Evolutionary conservation across 495 filamentous ascomycete genomes (phyloP), one percentile per base, ranked within the genome.

Genomic region (Evansstolkia leycettana): DNA sequence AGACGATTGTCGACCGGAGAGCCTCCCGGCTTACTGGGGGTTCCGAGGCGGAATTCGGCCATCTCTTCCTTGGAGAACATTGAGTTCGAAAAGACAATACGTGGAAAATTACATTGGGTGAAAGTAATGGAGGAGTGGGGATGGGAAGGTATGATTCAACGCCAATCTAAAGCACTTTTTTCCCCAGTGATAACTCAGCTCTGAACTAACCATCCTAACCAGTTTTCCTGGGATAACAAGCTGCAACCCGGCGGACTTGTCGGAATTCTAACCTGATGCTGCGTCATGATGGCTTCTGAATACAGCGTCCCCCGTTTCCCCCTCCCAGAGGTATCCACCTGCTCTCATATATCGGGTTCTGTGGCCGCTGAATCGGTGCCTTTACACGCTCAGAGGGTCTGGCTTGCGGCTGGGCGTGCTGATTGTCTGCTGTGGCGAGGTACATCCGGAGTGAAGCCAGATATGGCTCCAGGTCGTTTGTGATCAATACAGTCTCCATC

Each of bases 101-200:
- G 73, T 35, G 80, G 82, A 9, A 58, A 62, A 24, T 58, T 80
- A 42, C 82, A 87, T 53, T 87, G 82, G 82, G 66, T 80, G 9
- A 76, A 78, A 37, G 78, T 87, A 30, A 87, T 87, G 82, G 72
- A 73, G 40, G 80, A 84, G 39, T 82, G 75, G 75, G 62, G 69
- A 11, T 87, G 82, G 82, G 82, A 86, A 69, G 75, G 79, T 83
- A 60, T 57, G 67, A n/a, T n/a, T n/a, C n/a, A n/a, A n/a, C n/a
- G n/a, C n/a, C n/a, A n/a, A n/a, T n/a, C n/a, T n/a, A n/a, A n/a
- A n/a, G n/a, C n/a, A n/a, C n/a, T n/a, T n/a, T n/a, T n/a, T n/a
- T n/a, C n/a, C n/a, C n/a, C 25, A 41, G 28, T 34, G 8, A 25
- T 17, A 17, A n/a, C 25, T 35, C 34, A 19, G 28, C 12, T 17